Base-by-base conservation (phyloP, 805 yeast species). In the Kregervanrija delftensis region DNA sequence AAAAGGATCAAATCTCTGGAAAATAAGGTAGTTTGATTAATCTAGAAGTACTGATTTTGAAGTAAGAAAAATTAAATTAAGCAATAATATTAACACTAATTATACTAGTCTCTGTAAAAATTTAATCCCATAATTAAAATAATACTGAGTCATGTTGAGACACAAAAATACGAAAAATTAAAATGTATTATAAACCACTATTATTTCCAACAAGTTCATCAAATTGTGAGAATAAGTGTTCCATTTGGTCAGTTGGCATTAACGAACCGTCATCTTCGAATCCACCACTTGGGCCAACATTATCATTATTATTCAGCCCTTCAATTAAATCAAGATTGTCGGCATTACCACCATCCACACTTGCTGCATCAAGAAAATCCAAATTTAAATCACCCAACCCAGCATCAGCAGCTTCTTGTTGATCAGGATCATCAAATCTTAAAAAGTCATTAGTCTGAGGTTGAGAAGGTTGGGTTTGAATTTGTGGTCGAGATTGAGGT, bases 161-260 rank as follows among this genome's bases (percentile, higher is more conserved):
- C 17, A 12, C 11, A 36, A n/a, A 30, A 12, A 15, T 12, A 38
- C 13, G 31, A 33, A 17, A 28, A 30, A 12, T 11, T 1, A 30
- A 22, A 14, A 28, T 22, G 17, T 10, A 37, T n/a, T 34, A 11
- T 10, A 11, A 32, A 12, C 38, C 16, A 28, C 47, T 46, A 32
- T 50, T 48, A 37, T 52, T 54, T 17, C 53, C 54, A 13, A 60
- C 61, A 41, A 59, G 47, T 35, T 60, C 64, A 46, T 61, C 65
- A 46, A 61, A 61, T 40, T 60, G 63, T 40, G 59, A 53, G 33
- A 61, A 58, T 35, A 61, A 48, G 41, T 60, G 53, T 44, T 60
- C 63, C 64, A 58, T 60, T 43, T 60, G 61, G 41, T 60, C 65
- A 12, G 57, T 47, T 5, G 62, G 59, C 63, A 59, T 51, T 34